Percentiles rank a stretch among this genome's conserved stretches.
Evolutionary conservation across 345 rosid genomes (phyloP).

Genomic region (Eucalyptus camaldulensis): DNA sequence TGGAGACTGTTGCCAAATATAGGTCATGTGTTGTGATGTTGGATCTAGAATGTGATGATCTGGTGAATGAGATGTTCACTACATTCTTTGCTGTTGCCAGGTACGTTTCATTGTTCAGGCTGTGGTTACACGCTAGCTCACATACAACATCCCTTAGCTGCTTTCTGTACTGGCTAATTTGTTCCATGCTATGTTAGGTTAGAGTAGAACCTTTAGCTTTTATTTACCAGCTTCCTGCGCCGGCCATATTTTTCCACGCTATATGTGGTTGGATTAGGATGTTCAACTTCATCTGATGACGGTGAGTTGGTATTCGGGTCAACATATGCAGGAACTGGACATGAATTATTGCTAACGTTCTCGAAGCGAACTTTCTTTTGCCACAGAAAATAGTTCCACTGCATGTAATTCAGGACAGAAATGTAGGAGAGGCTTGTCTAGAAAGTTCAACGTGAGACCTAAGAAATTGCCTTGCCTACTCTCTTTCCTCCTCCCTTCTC

Average conservation of each 20-base stretch:
- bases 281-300: background rate
- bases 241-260: background rate
- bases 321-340: background rate
- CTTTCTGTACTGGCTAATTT: background rate
- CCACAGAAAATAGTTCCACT: background rate
- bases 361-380: background rate
- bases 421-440: background rate
- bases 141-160: background rate
- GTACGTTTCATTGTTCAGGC: conserved; percentile 25
- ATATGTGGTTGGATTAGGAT: background rate
- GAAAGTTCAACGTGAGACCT: background rate
- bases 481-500: background rate
- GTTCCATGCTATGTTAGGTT: background rate
- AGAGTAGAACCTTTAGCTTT: background rate
- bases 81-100: conserved; percentile 87
- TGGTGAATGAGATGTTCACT: conserved; percentile 81
- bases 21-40: conserved; percentile 96
- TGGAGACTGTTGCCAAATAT: conserved; percentile 92
- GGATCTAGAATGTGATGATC: conserved; percentile 96
- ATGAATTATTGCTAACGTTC: background rate
- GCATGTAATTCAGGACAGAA: background rate
- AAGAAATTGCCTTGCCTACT: background rate
- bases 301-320: background rate
- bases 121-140: background rate
- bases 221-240: background rate